These are phyloP conservation scores for Stephanodiscus minutulus DNA, from an alignment of 108 stramenopile species.

Conservation along the genomic window DNA sequence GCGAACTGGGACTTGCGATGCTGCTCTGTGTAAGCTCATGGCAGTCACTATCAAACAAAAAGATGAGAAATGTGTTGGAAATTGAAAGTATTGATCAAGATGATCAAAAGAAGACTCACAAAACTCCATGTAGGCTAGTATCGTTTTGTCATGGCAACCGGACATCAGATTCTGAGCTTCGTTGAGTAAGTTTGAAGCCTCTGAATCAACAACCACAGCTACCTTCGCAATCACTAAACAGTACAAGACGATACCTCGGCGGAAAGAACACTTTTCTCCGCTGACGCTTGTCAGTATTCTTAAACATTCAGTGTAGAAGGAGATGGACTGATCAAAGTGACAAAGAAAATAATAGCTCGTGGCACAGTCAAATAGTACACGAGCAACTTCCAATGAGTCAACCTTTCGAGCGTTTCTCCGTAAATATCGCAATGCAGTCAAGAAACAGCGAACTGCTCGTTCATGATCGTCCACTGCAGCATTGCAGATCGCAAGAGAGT, in stretches of 20 bases:
- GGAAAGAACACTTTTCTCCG: slow-evolving; percentile 4
- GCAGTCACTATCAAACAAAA: slow-evolving; percentile 10
- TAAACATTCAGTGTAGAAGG: slow-evolving; percentile 39
- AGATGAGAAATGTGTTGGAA: not conserved
- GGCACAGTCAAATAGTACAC: slow-evolving; percentile 48
- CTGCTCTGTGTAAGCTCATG: slow-evolving; percentile 16
- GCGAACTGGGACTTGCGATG: slow-evolving; percentile 30
- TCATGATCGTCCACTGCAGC: slow-evolving; percentile 51
- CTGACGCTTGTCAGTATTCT: slow-evolving; percentile 25
- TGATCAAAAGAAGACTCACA: not conserved
- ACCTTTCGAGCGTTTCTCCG: slow-evolving; percentile 34
- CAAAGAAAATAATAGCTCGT: slow-evolving; percentile 51
- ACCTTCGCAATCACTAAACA: slow-evolving; percentile 23
- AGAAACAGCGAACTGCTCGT: slow-evolving; percentile 47
- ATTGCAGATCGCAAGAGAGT: slow-evolving; percentile 43
- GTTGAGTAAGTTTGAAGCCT: slow-evolving; percentile 25
- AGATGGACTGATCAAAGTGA: slow-evolving; percentile 46
- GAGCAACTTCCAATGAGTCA: slow-evolving; percentile 41
- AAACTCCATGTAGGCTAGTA: slow-evolving; percentile 40
- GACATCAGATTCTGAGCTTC: slow-evolving; percentile 36
- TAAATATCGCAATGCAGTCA: slow-evolving; percentile 48
- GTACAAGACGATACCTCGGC: slow-evolving; percentile 36
- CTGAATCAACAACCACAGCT: slow-evolving; percentile 16
- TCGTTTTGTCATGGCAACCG: slow-evolving; percentile 23
- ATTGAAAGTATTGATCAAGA: not conserved